These are phyloP conservation scores for Ceriops zippeliana DNA, from an alignment of 345 rosid genomes.

Conservation along the genomic window DNA sequence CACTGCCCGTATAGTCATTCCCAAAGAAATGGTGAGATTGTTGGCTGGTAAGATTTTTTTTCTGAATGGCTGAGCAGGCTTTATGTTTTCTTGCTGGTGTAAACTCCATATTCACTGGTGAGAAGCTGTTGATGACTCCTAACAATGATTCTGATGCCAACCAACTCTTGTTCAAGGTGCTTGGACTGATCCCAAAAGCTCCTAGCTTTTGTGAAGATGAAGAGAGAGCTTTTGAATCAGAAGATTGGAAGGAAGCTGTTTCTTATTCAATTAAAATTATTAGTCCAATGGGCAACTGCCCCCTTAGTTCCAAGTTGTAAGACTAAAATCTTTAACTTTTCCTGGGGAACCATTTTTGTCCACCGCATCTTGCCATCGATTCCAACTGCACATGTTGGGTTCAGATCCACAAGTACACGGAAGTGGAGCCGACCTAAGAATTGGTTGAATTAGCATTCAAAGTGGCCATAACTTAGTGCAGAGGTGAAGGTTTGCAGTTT, in stretches of 20 bases:
- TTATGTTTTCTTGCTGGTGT: conserved; percentile 97
- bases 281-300: neutral
- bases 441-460: no score
- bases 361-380: neutral
- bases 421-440: no score
- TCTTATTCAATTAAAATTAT: conserved; percentile 36
- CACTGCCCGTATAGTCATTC: conserved; percentile 90
- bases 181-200: conserved; percentile 80
- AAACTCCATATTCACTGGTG: conserved; percentile 95
- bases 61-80: conserved; percentile 86
- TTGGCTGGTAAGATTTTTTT: conserved; percentile 94
- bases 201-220: conserved; percentile 59
- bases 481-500: no score
- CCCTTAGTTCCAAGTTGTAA: neutral
- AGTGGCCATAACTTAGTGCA: no score
- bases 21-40: conserved; percentile 89
- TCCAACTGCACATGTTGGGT: neutral
- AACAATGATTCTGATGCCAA: conserved; percentile 91
- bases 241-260: conserved; percentile 47
- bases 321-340: neutral
- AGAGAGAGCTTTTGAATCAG: conserved; percentile 31
- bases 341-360: neutral
- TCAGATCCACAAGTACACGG: neutral
- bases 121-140: conserved; percentile 90
- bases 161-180: conserved; percentile 87